Base-by-base conservation (phyloP, 73 alveolate species). In the Halteria grandinella region DNA sequence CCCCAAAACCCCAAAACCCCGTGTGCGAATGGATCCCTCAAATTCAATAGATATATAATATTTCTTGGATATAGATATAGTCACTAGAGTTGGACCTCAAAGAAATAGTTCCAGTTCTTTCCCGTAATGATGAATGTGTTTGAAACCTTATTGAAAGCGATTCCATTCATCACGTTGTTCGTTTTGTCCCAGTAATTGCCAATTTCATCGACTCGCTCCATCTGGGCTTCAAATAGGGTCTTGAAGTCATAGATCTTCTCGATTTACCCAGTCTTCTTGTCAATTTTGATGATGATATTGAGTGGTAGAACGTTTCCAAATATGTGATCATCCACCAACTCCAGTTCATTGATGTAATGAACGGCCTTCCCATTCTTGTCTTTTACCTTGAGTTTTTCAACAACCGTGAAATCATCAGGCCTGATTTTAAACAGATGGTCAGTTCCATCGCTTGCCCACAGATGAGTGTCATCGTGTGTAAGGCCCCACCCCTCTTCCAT, bases 401-500 rank as follows among this genome's bases (percentile, higher is more conserved):
- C 32, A 4, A 83, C 85, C 12, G 23, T 15, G 27, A 51, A 62
- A 5, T 41, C 39, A 2, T 18, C 12, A 21, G 89, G 89, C 39
- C 69, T 77, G n/a, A 77, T 10, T 11, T 11, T 36, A 62, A 47
- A 77, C 32, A 77, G 64, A 47, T 45, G 24, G 24, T 69, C 60
- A 6, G 84, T 60, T 20, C 89, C 89, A 64, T 77, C 89, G 5
- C 71, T 31, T 10, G 76, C 62, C 23, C 47, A 77, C 14, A 77
- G 57, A 41, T 66, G 17, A 20, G 27, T 7, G 0, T 28, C 63
- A 45, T 77, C 89, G 25, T 47, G 62, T 28, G 73, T 39, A 10
- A 77, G 48, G 0, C 89, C 89, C 89, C 89, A 77, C 5, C 89
- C 89, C 41, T 77, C 84, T 10, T 39, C 12, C 64, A 77, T 60